Conservation (phyloP, 2,329 filamentous ascomycete species). For the Claviceps lovelessii region DNA sequence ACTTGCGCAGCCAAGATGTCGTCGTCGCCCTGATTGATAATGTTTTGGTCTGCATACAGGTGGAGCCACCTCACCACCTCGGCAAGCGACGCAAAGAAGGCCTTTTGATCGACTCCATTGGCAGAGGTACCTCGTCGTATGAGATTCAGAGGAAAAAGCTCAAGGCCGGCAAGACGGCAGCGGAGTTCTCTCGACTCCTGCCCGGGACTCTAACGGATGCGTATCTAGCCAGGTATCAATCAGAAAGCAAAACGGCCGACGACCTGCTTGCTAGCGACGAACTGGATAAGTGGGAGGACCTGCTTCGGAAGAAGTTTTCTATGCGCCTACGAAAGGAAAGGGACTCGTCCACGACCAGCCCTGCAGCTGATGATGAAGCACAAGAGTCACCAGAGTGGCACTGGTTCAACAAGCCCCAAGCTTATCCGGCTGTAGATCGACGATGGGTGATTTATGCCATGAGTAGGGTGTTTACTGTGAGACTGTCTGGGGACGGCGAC, state of each 20-base stretch:
- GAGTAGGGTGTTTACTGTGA: conserved; percentile 45
- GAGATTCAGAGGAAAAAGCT: conserved; percentile 22
- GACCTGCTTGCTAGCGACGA: conserved; percentile 31
- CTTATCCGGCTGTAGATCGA: conserved; percentile 44
- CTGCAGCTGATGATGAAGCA: conserved; percentile 7
- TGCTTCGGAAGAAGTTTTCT: conserved; percentile 35
- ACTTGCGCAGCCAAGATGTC: conserved; percentile 52
- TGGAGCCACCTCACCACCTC: conserved; percentile 46
- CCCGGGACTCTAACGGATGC: conserved; percentile 37
- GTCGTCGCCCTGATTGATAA: conserved; percentile 50
- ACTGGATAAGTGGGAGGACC: conserved; percentile 33
- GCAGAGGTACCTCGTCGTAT: conserved; percentile 39
- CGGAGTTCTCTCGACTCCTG: conserved; percentile 22
- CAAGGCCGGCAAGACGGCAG: conserved; percentile 17
- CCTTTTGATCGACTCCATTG: conserved; percentile 59
- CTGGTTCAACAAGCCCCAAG: conserved; percentile 28
- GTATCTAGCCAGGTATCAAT: conserved; percentile 31
- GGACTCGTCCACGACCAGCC: conserved; percentile 2
- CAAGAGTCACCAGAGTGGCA: conserved; percentile 33
- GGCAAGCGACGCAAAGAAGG: conserved; percentile 44
- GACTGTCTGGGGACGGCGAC: conserved; percentile 25
- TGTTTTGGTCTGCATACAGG: conserved; percentile 52
- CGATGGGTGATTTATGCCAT: conserved; percentile 52
- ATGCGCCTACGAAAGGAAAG: conserved; percentile 20
- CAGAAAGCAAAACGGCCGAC: conserved; percentile 33